Conservation (phyloP, 768 basidiomycete genomes). For the Amanita exitialis region DNA sequence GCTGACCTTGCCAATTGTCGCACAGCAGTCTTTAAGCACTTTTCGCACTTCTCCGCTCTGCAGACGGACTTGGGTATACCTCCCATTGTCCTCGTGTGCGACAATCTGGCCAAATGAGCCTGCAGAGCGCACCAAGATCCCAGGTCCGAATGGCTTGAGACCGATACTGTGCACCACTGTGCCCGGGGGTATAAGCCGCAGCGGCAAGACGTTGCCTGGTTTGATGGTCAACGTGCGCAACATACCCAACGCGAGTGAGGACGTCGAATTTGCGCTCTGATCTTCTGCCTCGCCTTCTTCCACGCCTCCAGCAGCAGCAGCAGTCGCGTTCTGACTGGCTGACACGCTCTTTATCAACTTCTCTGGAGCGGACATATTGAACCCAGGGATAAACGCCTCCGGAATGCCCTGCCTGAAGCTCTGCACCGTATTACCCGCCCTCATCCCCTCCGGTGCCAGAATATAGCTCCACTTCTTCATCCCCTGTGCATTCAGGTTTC, state of each 20-base stretch:
- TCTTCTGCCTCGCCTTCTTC: slow-evolving; percentile 13
- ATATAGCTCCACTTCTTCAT: slow-evolving; percentile 78
- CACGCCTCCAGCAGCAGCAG: slow-evolving; percentile 11
- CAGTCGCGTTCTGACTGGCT: not conserved
- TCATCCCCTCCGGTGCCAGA: slow-evolving; percentile 80
- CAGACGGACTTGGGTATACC: slow-evolving; percentile 76
- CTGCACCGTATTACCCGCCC: slow-evolving; percentile 82
- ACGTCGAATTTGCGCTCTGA: slow-evolving; percentile 22
- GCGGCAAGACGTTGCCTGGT: slow-evolving; percentile 87
- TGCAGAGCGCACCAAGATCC: slow-evolving; percentile 80
- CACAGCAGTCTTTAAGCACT: slow-evolving; percentile 70
- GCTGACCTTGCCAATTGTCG: slow-evolving; percentile 87
- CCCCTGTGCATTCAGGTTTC: slow-evolving; percentile 42
- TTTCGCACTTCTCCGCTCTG: slow-evolving; percentile 91
- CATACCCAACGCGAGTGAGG: slow-evolving; percentile 71
- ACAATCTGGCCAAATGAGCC: slow-evolving; percentile 81
- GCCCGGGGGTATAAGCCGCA: slow-evolving; percentile 86
- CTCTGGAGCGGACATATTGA: slow-evolving; percentile 18
- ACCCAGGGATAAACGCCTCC: slow-evolving; percentile 55
- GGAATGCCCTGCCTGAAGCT: slow-evolving; percentile 82
- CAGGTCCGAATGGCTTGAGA: slow-evolving; percentile 66
- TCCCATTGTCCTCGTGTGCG: slow-evolving; percentile 57
- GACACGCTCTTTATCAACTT: slow-evolving; percentile 9
- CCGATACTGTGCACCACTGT: slow-evolving; percentile 85
- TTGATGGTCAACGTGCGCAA: slow-evolving; percentile 78